Evolutionary conservation across 2,329 filamentous ascomycete genomes (phyloP).

Genomic region (Alternaria postmessia): DNA sequence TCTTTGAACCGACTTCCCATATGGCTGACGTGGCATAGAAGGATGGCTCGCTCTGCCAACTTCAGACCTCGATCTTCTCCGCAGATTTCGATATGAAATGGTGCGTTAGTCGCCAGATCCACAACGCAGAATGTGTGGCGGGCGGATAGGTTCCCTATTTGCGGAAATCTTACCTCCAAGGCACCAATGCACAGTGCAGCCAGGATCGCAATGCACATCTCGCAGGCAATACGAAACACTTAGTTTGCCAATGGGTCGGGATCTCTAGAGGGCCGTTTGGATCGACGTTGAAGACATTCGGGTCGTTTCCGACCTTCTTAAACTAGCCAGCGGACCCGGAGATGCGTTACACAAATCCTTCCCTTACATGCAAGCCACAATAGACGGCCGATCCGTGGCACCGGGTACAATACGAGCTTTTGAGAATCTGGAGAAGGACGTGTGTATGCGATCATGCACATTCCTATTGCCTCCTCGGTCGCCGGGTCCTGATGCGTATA

Average conservation of each 20-base stretch:
- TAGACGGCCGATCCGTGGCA: constrained; percentile 3
- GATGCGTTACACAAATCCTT: neutral
- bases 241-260: neutral
- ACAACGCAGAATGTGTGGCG: neutral
- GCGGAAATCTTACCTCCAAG: neutral
- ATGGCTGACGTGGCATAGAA: neutral
- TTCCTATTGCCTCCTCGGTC: neutral
- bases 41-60: neutral
- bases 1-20: neutral
- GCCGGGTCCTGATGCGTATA: neutral
- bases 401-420: constrained; percentile 3
- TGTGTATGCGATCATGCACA: constrained; percentile 7
- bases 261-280: neutral
- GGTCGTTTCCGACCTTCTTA: neutral
- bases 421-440: neutral
- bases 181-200: neutral
- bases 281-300: neutral
- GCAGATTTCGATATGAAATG: neutral
- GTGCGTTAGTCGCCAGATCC: neutral
- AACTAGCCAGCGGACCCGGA: neutral
- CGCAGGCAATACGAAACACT: neutral
- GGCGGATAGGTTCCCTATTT: neutral
- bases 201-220: neutral
- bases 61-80: neutral
- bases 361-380: constrained; percentile 2